These are phyloP conservation scores for Tylopilus subfusipes DNA, from an alignment of 768 basidiomycete genomes.

Conservation along the genomic window DNA sequence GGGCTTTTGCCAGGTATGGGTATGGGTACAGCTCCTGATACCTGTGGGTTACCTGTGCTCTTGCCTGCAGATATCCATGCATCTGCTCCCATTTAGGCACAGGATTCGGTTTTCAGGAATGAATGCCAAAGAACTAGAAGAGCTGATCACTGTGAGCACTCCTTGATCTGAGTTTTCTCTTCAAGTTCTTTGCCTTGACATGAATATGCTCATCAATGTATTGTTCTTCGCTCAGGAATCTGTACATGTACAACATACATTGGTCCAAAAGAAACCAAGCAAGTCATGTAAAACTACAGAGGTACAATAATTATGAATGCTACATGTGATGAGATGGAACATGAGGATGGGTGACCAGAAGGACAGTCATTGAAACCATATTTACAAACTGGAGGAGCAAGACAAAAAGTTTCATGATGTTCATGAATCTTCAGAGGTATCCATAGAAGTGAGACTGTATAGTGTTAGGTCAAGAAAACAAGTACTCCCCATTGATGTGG, in stretches of 20 bases:
- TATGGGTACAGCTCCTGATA: too few relatives aligned
- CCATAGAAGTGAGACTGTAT: not conserved
- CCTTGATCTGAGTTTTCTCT: not conserved
- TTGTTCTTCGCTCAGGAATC: too few relatives aligned
- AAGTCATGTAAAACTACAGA: not conserved
- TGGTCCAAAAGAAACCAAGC: not conserved
- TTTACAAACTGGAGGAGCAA: not conserved
- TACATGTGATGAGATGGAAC: not conserved
- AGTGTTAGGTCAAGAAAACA: not conserved
- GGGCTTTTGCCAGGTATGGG: too few relatives aligned
- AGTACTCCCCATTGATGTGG: too few relatives aligned
- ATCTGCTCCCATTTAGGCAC: too few relatives aligned
- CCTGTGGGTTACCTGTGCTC: too few relatives aligned
- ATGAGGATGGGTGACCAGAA: not conserved
- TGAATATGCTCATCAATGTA: too few relatives aligned
- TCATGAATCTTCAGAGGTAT: too few relatives aligned
- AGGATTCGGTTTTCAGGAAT: too few relatives aligned
- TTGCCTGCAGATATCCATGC: too few relatives aligned
- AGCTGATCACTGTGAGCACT: too few relatives aligned
- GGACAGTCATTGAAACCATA: not conserved
- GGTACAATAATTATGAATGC: not conserved
- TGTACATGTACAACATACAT: not conserved
- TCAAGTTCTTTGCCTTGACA: not conserved
- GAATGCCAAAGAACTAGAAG: too few relatives aligned
- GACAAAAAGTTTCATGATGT: not conserved